Conservation (phyloP, 2,329 filamentous ascomycete species). For the Colletotrichum orbiculare region DNA sequence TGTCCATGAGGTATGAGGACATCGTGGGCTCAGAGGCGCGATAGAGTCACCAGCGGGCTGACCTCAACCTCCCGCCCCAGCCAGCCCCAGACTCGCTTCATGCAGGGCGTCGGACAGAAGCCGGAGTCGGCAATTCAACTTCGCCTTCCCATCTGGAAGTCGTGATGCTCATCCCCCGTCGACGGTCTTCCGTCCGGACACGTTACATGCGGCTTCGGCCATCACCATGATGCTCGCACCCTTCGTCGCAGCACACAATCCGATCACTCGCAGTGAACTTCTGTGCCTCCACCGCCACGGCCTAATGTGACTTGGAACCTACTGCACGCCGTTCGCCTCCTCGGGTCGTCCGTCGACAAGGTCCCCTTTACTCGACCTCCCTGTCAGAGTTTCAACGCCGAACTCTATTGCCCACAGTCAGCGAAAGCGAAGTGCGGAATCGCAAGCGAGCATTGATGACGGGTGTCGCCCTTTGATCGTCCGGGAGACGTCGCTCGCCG, state of each 20-base stretch:
- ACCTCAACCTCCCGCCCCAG: conserved; percentile 13
- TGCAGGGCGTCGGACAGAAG: conserved; percentile 18
- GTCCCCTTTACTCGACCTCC: conserved; percentile 15
- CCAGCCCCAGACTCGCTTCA: conserved; percentile 6
- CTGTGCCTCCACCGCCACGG: conserved; percentile 11
- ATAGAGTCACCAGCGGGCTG: conserved; percentile 9
- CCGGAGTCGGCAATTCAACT: conserved; percentile 2
- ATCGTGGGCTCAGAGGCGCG: conserved; percentile 21
- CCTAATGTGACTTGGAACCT: neutral
- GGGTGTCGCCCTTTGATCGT: conserved; percentile 13
- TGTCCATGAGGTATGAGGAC: conserved; percentile 18
- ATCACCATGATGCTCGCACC: conserved; percentile 5
- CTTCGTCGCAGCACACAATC: conserved; percentile 5
- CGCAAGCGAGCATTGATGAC: conserved; percentile 12
- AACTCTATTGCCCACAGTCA: conserved; percentile 26
- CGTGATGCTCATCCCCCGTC: neutral
- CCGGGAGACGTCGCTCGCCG: conserved; percentile 24
- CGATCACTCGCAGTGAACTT: conserved; percentile 8
- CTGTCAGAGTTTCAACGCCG: conserved; percentile 33
- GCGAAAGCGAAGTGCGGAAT: neutral
- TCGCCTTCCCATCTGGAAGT: neutral
- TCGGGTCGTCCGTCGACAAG: conserved; percentile 32
- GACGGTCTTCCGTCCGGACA: conserved; percentile 1
- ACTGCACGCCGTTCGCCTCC: neutral
- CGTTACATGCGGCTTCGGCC: conserved; percentile 6